phyloP scores from a whole-genome alignment of 495 filamentous ascomycete species.

The Penicillium pulvis region DNA sequence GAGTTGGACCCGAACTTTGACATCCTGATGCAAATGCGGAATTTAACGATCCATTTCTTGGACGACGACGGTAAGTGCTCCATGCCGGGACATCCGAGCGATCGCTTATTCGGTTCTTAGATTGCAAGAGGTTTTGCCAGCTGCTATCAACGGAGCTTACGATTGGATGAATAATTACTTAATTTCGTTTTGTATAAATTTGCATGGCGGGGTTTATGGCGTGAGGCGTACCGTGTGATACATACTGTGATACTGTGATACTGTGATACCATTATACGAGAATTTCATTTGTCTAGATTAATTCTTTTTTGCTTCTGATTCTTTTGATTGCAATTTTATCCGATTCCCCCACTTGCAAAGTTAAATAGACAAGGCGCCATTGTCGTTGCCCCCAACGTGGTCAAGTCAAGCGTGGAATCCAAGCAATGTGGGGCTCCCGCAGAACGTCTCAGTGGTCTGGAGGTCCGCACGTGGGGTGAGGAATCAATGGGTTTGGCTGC shows the following conservation, averaged over 20 bases:
- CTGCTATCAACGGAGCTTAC: slow-evolving; percentile 31
- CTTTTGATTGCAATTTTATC: not conserved
- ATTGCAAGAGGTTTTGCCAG: slow-evolving; percentile 27
- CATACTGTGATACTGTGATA: slow-evolving; percentile 14
- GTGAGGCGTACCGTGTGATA: not conserved
- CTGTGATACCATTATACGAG: slow-evolving; percentile 8
- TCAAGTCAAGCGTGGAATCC: slow-evolving; percentile 10
- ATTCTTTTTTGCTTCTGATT: not conserved
- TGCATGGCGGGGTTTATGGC: slow-evolving; percentile 26
- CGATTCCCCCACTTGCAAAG: not conserved
- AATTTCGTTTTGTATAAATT: slow-evolving; percentile 11
- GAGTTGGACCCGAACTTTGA: slow-evolving; percentile 49
- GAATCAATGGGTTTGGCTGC: slow-evolving; percentile 6
- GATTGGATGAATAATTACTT: slow-evolving; percentile 28
- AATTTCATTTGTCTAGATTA: slow-evolving; percentile 5
- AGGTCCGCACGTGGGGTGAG: slow-evolving; percentile 25
- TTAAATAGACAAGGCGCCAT: slow-evolving; percentile 6
- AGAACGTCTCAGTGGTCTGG: slow-evolving; percentile 14
- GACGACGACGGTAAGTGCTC: slow-evolving; percentile 43
- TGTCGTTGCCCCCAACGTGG: not conserved
- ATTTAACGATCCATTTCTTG: slow-evolving; percentile 43
- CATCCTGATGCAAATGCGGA: slow-evolving; percentile 44
- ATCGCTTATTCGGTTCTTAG: slow-evolving; percentile 19
- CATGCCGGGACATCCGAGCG: not conserved
- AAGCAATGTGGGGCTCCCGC: slow-evolving; percentile 14